Conservation (phyloP, 2,329 filamentous ascomycete species). For the Beauveria sp. region DNA sequence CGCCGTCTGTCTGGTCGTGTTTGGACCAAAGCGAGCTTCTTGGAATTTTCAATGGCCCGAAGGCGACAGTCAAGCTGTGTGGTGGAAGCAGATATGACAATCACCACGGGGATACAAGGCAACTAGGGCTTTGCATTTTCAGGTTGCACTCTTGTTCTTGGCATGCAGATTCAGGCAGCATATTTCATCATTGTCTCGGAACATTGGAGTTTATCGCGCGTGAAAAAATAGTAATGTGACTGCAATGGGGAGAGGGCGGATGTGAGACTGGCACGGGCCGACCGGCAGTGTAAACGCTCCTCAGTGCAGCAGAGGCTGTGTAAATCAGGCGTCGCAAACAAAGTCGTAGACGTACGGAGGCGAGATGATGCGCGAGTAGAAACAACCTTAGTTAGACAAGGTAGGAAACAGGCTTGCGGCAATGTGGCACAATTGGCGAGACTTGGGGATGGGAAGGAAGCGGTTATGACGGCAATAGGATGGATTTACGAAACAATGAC, state of each 20-base stretch:
- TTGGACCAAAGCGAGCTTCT: neutral
- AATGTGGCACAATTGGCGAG: neutral
- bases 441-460: neutral
- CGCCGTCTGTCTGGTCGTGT: neutral
- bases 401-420: neutral
- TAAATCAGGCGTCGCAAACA: neutral
- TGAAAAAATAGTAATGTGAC: neutral
- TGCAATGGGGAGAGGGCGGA: neutral
- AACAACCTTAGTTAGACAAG: neutral
- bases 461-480: constrained; percentile 5
- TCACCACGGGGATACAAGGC: constrained; percentile 30
- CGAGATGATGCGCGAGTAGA: neutral
- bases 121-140: constrained; percentile 25
- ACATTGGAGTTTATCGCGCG: neutral
- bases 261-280: neutral
- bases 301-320: neutral
- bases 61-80: constrained; percentile 20
- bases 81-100: constrained; percentile 26
- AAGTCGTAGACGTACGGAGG: neutral
- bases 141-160: constrained; percentile 27
- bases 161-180: constrained; percentile 19
- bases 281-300: neutral
- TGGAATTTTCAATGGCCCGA: constrained; percentile 8
- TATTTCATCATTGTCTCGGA: constrained; percentile 13
- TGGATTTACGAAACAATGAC: constrained; percentile 4